Evolutionary conservation across 768 basidiomycete species (phyloP).

Genomic region (Favolaschia claudopus): DNA sequence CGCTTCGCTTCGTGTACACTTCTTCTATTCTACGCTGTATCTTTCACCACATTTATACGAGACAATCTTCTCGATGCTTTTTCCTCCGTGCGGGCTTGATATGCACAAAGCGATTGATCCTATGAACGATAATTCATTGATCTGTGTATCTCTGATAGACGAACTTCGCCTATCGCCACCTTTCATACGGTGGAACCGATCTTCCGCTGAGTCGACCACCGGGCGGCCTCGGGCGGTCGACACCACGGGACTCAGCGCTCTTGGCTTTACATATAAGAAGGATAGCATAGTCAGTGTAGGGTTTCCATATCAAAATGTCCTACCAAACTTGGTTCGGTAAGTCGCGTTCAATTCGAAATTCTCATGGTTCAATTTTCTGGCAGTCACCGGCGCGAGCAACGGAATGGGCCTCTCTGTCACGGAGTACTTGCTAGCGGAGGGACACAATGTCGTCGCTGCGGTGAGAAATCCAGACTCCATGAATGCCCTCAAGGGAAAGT

Average conservation of each 20-base stretch:
- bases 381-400: conserved; percentile 17
- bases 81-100: too few relatives aligned
- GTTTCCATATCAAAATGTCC: background rate
- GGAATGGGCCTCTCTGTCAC: conserved; percentile 19
- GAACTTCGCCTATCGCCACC: too few relatives aligned
- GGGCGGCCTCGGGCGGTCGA: too few relatives aligned
- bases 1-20: too few relatives aligned
- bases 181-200: too few relatives aligned
- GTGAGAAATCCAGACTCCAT: conserved; percentile 9
- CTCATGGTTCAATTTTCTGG: background rate
- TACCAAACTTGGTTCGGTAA: conserved; percentile 14
- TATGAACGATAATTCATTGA: too few relatives aligned
- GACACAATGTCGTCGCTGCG: conserved; percentile 6
- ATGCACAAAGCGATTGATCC: too few relatives aligned
- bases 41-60: too few relatives aligned
- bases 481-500: background rate
- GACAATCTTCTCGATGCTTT: too few relatives aligned
- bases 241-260: background rate
- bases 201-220: too few relatives aligned
- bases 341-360: background rate
- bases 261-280: background rate
- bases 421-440: background rate
- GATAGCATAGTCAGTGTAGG: background rate
- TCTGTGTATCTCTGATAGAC: too few relatives aligned
- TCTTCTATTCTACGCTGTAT: too few relatives aligned